Evolutionary conservation across 2,329 filamentous ascomycete genomes (phyloP).

Genomic region (Westerdykella aurantiaca): DNA sequence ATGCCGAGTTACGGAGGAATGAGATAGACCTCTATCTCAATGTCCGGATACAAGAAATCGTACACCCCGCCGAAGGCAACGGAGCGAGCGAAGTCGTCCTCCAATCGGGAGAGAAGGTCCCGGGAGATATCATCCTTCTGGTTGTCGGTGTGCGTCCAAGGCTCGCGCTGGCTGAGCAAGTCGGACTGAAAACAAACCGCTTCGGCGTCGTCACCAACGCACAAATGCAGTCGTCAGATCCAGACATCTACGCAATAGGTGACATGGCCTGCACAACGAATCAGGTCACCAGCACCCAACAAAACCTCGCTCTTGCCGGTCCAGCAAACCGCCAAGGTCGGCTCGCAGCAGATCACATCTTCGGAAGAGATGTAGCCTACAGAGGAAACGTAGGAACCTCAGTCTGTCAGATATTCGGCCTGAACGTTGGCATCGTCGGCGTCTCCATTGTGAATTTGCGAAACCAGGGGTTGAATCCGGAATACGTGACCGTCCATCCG

Average conservation of each 20-base stretch:
- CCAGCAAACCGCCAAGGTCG: no score
- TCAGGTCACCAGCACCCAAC: conserved; percentile 5
- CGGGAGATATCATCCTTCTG: conserved; percentile 7
- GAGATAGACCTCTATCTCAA: conserved; percentile 11
- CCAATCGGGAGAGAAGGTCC: conserved; percentile 1
- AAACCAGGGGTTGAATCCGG: no score
- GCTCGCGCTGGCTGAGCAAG: conserved; percentile 3
- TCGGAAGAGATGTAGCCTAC: no score
- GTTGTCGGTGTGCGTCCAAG: conserved; percentile 10
- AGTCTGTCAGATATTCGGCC: no score
- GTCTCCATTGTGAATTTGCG: no score
- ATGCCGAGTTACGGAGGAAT: conserved; percentile 14
- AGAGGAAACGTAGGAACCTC: no score
- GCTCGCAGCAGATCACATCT: no score
- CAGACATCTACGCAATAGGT: conserved; percentile 23
- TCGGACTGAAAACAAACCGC: conserved; percentile 10
- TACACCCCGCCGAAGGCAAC: background rate
- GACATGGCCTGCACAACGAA: conserved; percentile 23
- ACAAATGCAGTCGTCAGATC: conserved; percentile 20
- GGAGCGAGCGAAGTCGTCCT: conserved; percentile 1
- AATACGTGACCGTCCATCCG: conserved; percentile 18
- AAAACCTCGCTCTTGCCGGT: no score
- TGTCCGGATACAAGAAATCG: conserved; percentile 4
- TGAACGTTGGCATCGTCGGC: no score
- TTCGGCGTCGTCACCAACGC: conserved; percentile 11